Evolutionary conservation across 1,284 basidiomycete genomes (phyloP).

Genomic region (Sparassis latifolia): DNA sequence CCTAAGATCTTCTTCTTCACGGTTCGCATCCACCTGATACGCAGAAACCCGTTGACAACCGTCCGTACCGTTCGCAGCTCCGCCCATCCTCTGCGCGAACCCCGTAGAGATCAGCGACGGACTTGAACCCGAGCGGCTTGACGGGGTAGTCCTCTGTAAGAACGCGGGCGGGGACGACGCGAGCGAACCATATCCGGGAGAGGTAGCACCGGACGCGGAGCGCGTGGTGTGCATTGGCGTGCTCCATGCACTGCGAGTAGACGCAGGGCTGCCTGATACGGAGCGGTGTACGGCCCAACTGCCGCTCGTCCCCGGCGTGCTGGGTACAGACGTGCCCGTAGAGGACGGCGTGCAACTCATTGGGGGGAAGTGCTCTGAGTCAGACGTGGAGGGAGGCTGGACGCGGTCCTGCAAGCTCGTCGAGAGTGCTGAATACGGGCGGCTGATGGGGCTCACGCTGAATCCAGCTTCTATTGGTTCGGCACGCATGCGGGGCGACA

Average conservation of each 20-base stretch:
- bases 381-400: conserved; percentile 7
- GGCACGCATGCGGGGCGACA: conserved; percentile 28
- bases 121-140: background rate
- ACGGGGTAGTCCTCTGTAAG: background rate
- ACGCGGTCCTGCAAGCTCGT: conserved; percentile 1
- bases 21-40: conserved; percentile 8
- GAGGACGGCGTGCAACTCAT: conserved; percentile 19
- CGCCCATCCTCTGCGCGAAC: conserved; percentile 1
- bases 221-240: conserved; percentile 21
- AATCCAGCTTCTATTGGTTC: conserved; percentile 32
- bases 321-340: conserved; percentile 12
- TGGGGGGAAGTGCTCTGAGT: conserved; percentile 17
- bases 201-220: conserved; percentile 18
- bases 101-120: conserved; percentile 5
- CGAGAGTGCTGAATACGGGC: conserved; percentile 6
- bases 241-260: conserved; percentile 26
- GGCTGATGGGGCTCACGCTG: conserved; percentile 10
- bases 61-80: background rate
- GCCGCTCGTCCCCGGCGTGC: conserved; percentile 4
- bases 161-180: conserved; percentile 1
- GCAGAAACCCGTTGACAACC: background rate
- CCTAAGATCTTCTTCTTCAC: conserved; percentile 22
- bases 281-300: conserved; percentile 8
- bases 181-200: conserved; percentile 9
- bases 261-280: conserved; percentile 19